Conservation (phyloP, 768 basidiomycete species). For the Chalciporus piperatus region DNA sequence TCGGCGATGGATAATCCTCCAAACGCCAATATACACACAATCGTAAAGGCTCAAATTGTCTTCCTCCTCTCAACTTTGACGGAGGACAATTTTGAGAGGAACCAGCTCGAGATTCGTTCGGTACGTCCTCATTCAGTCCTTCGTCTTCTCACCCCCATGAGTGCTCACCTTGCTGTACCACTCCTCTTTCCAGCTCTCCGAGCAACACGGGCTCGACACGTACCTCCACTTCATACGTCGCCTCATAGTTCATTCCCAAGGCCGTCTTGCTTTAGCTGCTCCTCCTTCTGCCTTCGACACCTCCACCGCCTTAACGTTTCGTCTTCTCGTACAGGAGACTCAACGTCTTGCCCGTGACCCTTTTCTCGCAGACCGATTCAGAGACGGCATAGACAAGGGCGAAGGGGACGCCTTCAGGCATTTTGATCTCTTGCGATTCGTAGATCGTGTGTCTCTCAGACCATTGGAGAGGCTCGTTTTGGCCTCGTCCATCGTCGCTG, state of each 20-base stretch:
- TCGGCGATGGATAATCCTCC: constrained; percentile 86
- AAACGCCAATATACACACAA: constrained; percentile 84
- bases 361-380: constrained; percentile 84
- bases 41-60: constrained; percentile 96
- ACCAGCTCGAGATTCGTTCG: constrained; percentile 91
- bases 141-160: constrained; percentile 1
- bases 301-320: constrained; percentile 77
- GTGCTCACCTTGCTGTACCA: constrained; percentile 12
- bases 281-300: constrained; percentile 67
- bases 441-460: constrained; percentile 76
- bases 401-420: constrained; percentile 81
- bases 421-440: constrained; percentile 81
- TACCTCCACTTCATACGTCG: constrained; percentile 97
- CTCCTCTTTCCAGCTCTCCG: constrained; percentile 68
- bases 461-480: constrained; percentile 79
- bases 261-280: constrained; percentile 57
- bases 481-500: constrained; percentile 68
- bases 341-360: constrained; percentile 90
- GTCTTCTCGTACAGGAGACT: constrained; percentile 82
- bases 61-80: constrained; percentile 94
- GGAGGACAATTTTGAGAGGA: constrained; percentile 95
- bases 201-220: constrained; percentile 95
- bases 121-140: constrained; percentile 48
- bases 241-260: constrained; percentile 85
- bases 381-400: constrained; percentile 85